These are phyloP conservation scores for Termitomyces sp. DNA, from an alignment of 1,284 basidiomycete genomes.

Conservation along the genomic window DNA sequence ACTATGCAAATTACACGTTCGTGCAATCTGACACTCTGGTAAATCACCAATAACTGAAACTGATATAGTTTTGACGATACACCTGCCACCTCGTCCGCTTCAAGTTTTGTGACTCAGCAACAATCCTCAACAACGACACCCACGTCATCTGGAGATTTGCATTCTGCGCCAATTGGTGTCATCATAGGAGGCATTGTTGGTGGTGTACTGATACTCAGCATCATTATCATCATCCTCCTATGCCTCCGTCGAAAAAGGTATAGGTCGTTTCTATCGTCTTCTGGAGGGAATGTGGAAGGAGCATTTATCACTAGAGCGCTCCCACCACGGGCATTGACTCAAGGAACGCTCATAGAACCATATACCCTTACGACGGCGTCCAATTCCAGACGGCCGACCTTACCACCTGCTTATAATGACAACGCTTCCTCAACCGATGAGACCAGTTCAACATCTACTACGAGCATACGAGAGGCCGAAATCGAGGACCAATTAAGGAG, in stretches of 20 bases:
- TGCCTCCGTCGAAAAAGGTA: not conserved
- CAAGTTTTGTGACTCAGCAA: not conserved
- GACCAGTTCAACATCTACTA: not conserved
- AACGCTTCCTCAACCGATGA: not conserved
- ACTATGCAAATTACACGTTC: conserved; percentile 35
- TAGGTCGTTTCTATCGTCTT: not conserved
- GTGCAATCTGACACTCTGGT: conserved; percentile 8
- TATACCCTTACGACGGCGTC: not conserved
- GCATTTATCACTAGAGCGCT: not conserved
- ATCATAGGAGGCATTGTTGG: conserved; percentile 16
- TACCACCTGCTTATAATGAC: not conserved
- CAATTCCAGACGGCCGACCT: not conserved
- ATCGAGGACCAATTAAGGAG: conserved; percentile 1
- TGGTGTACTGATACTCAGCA: conserved; percentile 9
- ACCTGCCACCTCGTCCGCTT: not conserved
- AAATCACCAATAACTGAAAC: not conserved
- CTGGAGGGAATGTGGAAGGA: not conserved
- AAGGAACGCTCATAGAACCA: not conserved
- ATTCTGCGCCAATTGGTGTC: conserved; percentile 8
- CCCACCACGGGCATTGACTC: not conserved
- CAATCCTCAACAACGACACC: not conserved
- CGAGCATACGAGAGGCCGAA: conserved; percentile 1
- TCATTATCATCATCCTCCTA: conserved; percentile 3
- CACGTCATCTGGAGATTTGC: not conserved
- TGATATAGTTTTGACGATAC: not conserved